Evolutionary conservation across 495 filamentous ascomycete species (phyloP).

Genomic region (Penicillium diatomitis): DNA sequence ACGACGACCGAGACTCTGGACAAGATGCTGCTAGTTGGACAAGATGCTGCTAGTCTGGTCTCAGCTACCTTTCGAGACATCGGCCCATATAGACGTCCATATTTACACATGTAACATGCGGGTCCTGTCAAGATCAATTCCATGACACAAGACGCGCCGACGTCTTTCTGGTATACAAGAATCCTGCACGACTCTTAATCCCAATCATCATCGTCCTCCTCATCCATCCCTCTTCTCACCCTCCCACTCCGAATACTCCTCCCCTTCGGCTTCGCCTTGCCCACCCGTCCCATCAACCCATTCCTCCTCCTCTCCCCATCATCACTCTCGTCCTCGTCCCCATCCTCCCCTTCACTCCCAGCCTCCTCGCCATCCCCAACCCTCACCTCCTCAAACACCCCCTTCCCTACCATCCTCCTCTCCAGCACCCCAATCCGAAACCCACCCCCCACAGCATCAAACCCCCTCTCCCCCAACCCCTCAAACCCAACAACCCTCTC

Average conservation of each 20-base stretch:
- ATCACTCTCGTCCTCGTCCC: conserved; percentile 26
- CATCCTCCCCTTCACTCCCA: conserved; percentile 24
- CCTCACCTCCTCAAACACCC: conserved; percentile 50
- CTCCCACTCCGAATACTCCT: conserved; percentile 44
- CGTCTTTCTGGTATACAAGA: not conserved
- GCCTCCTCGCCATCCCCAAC: conserved; percentile 26
- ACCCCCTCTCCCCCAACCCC: conserved; percentile 48
- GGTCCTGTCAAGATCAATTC: not conserved
- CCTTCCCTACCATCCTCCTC: conserved; percentile 47
- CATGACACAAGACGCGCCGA: not conserved
- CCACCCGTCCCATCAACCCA: not conserved
- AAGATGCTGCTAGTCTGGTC: no score
- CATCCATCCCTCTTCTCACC: conserved; percentile 14
- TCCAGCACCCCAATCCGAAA: conserved; percentile 59
- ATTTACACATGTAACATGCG: no score
- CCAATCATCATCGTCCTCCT: conserved; percentile 57
- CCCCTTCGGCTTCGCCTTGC: conserved; percentile 22
- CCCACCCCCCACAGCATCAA: conserved; percentile 42
- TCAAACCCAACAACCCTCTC: conserved; percentile 72
- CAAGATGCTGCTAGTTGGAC: no score
- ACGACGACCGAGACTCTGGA: no score
- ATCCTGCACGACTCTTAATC: conserved; percentile 36
- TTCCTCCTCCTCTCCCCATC: conserved; percentile 9
- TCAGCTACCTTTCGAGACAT: no score
- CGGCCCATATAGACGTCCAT: no score